Percentiles rank a stretch among this genome's conserved stretches.
Evolutionary conservation across 1,284 basidiomycete genomes (phyloP).

Genomic region (Retiboletus flavoniger): DNA sequence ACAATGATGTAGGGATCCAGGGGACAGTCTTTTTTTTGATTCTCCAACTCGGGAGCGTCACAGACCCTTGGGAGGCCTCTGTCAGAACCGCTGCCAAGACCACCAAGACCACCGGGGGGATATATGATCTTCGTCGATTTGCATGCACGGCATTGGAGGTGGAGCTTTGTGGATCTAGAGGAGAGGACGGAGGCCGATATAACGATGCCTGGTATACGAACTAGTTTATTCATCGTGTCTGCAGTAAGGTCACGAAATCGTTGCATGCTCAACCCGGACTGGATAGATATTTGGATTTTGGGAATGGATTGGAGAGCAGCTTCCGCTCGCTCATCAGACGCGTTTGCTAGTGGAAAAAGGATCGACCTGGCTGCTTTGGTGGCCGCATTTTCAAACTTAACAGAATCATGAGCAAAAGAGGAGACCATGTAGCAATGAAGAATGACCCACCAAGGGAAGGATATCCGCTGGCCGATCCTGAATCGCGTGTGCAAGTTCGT

Average conservation of each 20-base stretch:
- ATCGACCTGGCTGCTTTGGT: constrained; percentile 79
- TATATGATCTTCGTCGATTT: constrained; percentile 79
- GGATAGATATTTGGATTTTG: constrained; percentile 87
- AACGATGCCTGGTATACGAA: constrained; percentile 96
- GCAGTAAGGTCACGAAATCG: constrained; percentile 94
- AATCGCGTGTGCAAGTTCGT: constrained; percentile 88
- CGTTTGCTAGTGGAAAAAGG: constrained; percentile 66
- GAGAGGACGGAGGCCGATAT: constrained; percentile 95
- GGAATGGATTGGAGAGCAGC: constrained; percentile 68
- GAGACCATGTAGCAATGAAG: background rate
- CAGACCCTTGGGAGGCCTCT: constrained; percentile 82
- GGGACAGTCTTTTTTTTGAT: constrained; percentile 89
- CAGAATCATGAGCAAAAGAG: constrained; percentile 1
- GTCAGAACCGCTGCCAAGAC: constrained; percentile 77
- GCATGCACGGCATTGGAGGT: constrained; percentile 92
- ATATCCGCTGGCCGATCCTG: constrained; percentile 90
- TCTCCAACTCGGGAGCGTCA: constrained; percentile 72
- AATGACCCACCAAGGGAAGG: constrained; percentile 70
- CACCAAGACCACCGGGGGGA: constrained; percentile 84
- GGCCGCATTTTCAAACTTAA: constrained; percentile 86
- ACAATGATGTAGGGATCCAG: constrained; percentile 96
- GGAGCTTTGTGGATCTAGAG: constrained; percentile 88
- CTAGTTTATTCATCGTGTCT: constrained; percentile 92
- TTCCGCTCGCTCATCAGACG: constrained; percentile 52
- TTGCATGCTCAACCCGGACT: constrained; percentile 86